Conservation (phyloP, 371 early-diverging fungal genomes). For the Mortierella sp. region DNA sequence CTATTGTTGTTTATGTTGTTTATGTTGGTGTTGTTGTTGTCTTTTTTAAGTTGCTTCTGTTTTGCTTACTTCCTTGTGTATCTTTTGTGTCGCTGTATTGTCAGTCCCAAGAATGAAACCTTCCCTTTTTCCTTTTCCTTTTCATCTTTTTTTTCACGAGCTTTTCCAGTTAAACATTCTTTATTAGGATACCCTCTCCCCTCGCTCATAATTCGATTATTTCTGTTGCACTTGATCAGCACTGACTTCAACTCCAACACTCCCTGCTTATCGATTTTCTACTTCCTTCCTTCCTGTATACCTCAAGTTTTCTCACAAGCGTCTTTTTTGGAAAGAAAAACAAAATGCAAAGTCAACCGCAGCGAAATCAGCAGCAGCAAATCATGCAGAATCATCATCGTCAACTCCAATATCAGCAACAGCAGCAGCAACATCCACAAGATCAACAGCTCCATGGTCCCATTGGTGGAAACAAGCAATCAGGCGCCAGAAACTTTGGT, state of each 20-base stretch:
- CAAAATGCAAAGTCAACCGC: background rate
- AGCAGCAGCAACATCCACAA: conserved; percentile 15
- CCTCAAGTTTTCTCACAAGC: background rate
- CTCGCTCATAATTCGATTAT: background rate
- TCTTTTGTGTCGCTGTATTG: background rate
- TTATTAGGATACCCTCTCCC: background rate
- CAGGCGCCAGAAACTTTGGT: background rate
- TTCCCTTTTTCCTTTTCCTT: background rate
- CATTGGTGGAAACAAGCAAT: background rate
- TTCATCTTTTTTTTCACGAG: background rate
- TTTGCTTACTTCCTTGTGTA: background rate
- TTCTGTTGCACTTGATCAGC: no score
- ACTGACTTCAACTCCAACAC: no score
- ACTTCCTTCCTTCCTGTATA: background rate
- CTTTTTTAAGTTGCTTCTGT: background rate
- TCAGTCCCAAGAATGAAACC: background rate
- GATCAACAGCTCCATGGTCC: conserved; percentile 10
- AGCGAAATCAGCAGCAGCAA: conserved; percentile 1
- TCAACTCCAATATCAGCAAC: conserved; percentile 9
- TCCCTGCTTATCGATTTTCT: background rate
- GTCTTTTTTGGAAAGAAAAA: background rate
- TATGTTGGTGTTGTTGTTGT: background rate
- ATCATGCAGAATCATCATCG: background rate
- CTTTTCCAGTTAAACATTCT: background rate
- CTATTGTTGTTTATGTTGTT: background rate